Evolutionary conservation across 345 rosid species (phyloP).

Genomic region (Eucalyptus viminalis): DNA sequence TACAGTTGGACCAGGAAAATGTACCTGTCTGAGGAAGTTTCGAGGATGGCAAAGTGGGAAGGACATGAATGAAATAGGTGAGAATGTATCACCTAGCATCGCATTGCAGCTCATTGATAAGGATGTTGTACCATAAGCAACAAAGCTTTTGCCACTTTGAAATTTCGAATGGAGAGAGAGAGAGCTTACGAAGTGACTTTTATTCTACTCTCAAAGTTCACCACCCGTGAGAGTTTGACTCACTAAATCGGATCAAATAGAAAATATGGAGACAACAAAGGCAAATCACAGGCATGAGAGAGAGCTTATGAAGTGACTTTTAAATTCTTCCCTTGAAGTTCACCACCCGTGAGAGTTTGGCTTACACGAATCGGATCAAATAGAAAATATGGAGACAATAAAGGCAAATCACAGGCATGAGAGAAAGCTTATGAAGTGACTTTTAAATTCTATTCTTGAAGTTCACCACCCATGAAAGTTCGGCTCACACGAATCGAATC

Average conservation of each 20-base stretch:
- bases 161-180: not conserved
- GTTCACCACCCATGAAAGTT: not conserved
- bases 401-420: not conserved
- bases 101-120: too few species aligned
- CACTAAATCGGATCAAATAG: not conserved
- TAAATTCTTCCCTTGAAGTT: not conserved
- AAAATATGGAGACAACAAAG: not conserved
- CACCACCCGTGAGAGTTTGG: not conserved
- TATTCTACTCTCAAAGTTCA: not conserved
- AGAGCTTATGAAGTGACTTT: not conserved
- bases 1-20: not conserved
- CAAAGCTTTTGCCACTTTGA: not conserved
- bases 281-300: not conserved
- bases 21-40: not conserved
- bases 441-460: not conserved
- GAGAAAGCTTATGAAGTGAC: not conserved
- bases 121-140: not conserved
- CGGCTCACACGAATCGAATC: not conserved
- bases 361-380: not conserved
- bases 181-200: not conserved
- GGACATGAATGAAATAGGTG: not conserved
- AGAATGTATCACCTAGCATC: not conserved
- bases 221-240: not conserved
- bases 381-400: not conserved
- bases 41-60: not conserved